A percentile compares a stretch with the other conserved stretches of the same genome.
Evolutionary conservation across 352 stramenopile species (phyloP).

Genomic region (Phytophthora ramorum): DNA sequence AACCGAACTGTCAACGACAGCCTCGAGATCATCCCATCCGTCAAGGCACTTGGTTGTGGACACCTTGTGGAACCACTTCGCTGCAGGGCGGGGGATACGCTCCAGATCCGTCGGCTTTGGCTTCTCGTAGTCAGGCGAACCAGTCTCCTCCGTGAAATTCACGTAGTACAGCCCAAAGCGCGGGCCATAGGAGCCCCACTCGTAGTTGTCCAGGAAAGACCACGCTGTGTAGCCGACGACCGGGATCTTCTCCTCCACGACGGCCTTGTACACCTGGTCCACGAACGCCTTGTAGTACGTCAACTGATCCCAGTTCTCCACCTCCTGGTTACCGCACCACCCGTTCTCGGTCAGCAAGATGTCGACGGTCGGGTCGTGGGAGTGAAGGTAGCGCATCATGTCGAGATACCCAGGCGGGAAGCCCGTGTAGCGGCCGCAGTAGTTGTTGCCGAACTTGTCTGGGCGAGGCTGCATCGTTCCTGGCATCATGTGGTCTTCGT

Average conservation of each 20-base stretch:
- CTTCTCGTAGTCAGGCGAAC: constrained; percentile 6
- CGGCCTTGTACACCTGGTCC: constrained; percentile 56
- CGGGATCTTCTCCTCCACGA: constrained; percentile 56
- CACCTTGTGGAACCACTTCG: constrained; percentile 38
- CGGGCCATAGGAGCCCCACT: constrained; percentile 85
- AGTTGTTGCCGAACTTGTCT: constrained; percentile 30
- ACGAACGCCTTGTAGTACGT: constrained; percentile 67
- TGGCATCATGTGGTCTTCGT: constrained; percentile 47
- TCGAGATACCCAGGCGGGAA: constrained; percentile 61
- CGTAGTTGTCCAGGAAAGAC: constrained; percentile 95
- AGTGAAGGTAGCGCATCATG: constrained; percentile 57
- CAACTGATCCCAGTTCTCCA: constrained; percentile 54
- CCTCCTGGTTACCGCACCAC: constrained; percentile 56
- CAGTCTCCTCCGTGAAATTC: constrained; percentile 28
- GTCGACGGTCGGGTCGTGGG: constrained; percentile 42
- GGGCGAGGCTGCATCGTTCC: constrained; percentile 27
- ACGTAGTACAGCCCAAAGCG: constrained; percentile 45
- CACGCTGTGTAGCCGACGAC: constrained; percentile 94
- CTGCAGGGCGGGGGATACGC: constrained; percentile 44
- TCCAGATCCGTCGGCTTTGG: constrained; percentile 22
- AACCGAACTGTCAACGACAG: neutral
- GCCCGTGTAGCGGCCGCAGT: constrained; percentile 46
- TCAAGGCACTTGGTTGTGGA: constrained; percentile 19
- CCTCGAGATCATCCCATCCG: constrained; percentile 11
- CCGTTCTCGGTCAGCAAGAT: constrained; percentile 69